Percentiles rank a stretch among this genome's conserved stretches.
Evolutionary conservation across 1,139 yeast species (phyloP).

Genomic region (Oligophagozyma castellii): DNA sequence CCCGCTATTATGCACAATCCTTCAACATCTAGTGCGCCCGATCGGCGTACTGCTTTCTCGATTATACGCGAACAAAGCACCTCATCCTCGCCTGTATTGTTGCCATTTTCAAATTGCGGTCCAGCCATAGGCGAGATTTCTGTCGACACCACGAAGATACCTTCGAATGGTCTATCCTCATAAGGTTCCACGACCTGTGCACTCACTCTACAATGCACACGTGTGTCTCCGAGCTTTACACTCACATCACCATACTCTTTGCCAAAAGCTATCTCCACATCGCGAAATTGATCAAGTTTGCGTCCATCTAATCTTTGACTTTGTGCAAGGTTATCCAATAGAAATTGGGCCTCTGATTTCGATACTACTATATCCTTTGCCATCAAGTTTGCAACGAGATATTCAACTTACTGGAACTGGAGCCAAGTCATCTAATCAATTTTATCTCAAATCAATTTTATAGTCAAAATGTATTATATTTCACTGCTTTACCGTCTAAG

Average conservation of each 20-base stretch:
- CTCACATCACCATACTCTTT: conserved; percentile 72
- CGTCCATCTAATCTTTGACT: conserved; percentile 63
- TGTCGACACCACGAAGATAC: conserved; percentile 68
- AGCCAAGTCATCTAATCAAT: too few species aligned
- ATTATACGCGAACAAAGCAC: conserved; percentile 63
- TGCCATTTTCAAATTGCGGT: conserved; percentile 62
- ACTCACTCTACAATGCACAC: conserved; percentile 63
- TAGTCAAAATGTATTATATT: too few species aligned
- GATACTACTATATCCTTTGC: conserved; percentile 52
- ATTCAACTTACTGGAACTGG: too few species aligned
- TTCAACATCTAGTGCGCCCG: conserved; percentile 84
- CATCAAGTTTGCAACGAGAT: too few species aligned
- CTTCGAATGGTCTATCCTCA: conserved; percentile 91
- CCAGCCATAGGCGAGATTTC: conserved; percentile 87
- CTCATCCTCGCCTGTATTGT: conserved; percentile 61
- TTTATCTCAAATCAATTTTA: too few species aligned
- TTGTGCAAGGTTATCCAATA: conserved; percentile 47
- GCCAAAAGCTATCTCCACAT: conserved; percentile 50
- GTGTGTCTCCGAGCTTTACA: conserved; percentile 59
- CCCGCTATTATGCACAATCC: conserved; percentile 86
- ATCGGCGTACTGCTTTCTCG: conserved; percentile 82
- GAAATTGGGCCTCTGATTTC: conserved; percentile 46
- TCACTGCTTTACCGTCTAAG: too few species aligned
- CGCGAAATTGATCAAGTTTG: conserved; percentile 44
- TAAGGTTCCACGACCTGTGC: conserved; percentile 72